phyloP scores from a whole-genome alignment of 306 rosid species.

The Cercis canadensis region DNA sequence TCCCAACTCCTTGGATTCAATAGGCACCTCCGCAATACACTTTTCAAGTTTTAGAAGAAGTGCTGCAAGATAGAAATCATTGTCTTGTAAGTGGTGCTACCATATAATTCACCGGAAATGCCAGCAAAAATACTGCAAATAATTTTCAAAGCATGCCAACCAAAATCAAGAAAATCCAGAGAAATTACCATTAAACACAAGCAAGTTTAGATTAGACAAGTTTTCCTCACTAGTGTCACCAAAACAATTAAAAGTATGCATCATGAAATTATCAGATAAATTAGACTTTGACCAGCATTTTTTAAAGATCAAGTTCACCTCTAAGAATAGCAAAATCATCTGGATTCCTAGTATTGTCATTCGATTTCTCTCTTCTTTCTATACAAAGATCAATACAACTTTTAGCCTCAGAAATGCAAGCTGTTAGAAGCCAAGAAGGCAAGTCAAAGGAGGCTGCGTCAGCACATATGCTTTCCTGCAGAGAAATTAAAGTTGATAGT shows the following conservation, averaged over 20 bases:
- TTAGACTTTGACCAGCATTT: constrained; percentile 28
- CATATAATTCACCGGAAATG: constrained; percentile 66
- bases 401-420: no score
- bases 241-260: constrained; percentile 27
- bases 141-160: constrained; percentile 26
- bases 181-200: constrained; percentile 36
- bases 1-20: constrained; percentile 83
- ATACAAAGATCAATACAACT: constrained; percentile 68
- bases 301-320: constrained; percentile 57
- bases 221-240: constrained; percentile 14
- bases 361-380: constrained; percentile 75
- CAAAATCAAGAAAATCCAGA: constrained; percentile 25
- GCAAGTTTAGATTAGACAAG: constrained; percentile 18
- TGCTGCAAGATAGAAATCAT: constrained; percentile 62
- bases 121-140: constrained; percentile 42
- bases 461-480: constrained; percentile 95
- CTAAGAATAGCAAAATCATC: constrained; percentile 91
- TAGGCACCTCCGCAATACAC: constrained; percentile 85
- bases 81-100: constrained; percentile 1
- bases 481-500: constrained; percentile 19
- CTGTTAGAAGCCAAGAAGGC: constrained; percentile 87
- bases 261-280: constrained; percentile 34
- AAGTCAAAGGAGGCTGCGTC: constrained; percentile 98
- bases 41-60: constrained; percentile 93
- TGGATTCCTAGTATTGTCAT: constrained; percentile 72